Percentiles rank a stretch among this genome's conserved stretches.
Conservation (phyloP, 2,329 filamentous ascomycete genomes). For the Dryadomyces quercivorus region DNA sequence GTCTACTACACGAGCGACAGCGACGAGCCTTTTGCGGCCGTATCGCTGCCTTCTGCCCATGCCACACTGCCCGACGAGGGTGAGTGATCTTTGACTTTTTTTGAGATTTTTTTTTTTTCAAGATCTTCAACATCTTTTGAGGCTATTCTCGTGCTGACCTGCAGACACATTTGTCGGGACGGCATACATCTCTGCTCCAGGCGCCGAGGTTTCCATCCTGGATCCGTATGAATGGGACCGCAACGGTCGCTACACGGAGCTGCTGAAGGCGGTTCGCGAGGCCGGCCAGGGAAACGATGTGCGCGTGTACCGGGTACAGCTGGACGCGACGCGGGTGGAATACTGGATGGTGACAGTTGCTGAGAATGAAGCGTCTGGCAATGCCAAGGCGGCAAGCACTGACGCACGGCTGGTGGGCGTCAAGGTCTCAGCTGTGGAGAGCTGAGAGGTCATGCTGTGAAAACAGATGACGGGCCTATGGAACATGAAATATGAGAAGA, state of each 20-base stretch:
- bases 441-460: constrained; percentile 25
- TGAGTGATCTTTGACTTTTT: too few species aligned
- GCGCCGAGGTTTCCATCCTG: constrained; percentile 49
- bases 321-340: constrained; percentile 50
- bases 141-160: constrained; percentile 1
- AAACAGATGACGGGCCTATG: too few species aligned
- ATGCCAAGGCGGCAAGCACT: constrained; percentile 15
- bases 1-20: constrained; percentile 68
- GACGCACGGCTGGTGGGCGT: constrained; percentile 58
- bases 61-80: constrained; percentile 48
- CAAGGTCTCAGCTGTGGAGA: constrained; percentile 69
- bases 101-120: too few species aligned
- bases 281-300: constrained; percentile 54
- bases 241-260: constrained; percentile 53
- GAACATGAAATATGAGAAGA: too few species aligned
- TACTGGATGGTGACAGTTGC: constrained; percentile 63
- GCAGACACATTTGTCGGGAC: constrained; percentile 58
- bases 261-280: constrained; percentile 57
- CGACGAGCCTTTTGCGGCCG: constrained; percentile 74
- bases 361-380: constrained; percentile 27
- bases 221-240: constrained; percentile 63
- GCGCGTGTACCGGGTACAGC: constrained; percentile 58
- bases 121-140: too few species aligned
- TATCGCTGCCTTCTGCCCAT: constrained; percentile 51
- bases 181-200: constrained; percentile 41